These are phyloP conservation scores for Craspedostauros australis DNA, from an alignment of 108 stramenopile genomes.

Conservation along the genomic window DNA sequence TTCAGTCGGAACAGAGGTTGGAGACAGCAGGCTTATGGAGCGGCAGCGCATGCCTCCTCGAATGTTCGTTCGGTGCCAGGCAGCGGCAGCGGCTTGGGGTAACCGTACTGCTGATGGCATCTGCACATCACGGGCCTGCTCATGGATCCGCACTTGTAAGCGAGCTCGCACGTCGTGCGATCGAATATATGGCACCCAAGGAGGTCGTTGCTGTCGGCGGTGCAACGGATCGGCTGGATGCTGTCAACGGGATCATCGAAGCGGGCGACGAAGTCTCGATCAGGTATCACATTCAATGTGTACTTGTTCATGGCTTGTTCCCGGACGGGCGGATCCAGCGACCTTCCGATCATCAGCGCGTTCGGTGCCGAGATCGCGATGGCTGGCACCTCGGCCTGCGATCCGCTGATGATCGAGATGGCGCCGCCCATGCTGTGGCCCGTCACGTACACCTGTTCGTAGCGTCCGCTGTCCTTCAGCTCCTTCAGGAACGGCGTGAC, in stretches of 20 bases:
- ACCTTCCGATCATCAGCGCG: constrained; percentile 26
- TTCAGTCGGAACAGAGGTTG: too few relatives aligned
- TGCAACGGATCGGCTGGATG: constrained; percentile 40
- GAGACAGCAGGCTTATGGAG: too few relatives aligned
- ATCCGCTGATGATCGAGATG: constrained; percentile 50
- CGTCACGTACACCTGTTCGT: background rate
- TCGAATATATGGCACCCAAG: background rate
- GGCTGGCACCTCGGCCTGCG: constrained; percentile 38
- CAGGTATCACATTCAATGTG: constrained; percentile 53
- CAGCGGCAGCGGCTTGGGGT: background rate
- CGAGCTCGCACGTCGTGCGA: constrained; percentile 38
- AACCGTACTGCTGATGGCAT: constrained; percentile 11
- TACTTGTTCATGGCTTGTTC: constrained; percentile 26
- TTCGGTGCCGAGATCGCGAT: constrained; percentile 47
- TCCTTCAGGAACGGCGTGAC: background rate
- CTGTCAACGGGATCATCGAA: constrained; percentile 24
- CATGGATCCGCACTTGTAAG: constrained; percentile 34
- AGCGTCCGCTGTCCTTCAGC: background rate
- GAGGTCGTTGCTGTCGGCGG: constrained; percentile 18
- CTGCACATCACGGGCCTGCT: constrained; percentile 31
- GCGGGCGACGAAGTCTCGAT: constrained; percentile 39
- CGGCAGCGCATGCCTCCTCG: too few relatives aligned
- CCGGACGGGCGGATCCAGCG: constrained; percentile 46
- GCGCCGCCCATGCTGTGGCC: constrained; percentile 29
- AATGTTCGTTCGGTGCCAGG: too few relatives aligned